Conservation (phyloP, 2,329 filamentous ascomycete species). For the Escovopsis sp. region DNA sequence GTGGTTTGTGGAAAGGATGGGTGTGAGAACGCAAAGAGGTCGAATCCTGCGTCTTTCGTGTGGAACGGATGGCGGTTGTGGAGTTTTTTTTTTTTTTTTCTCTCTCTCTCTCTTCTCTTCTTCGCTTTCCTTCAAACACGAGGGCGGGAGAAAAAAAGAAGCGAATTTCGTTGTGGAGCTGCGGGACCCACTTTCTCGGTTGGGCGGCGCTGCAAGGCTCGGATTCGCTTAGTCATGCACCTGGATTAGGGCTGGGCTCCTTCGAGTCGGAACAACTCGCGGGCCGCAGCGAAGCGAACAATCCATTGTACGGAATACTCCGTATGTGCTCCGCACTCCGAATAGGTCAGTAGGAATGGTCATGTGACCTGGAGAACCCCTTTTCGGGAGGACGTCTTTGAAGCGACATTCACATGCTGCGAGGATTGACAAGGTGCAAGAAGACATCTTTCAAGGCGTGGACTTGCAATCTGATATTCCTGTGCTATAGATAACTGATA, state of each 20-base stretch:
- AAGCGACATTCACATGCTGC: too few species aligned
- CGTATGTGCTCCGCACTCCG: too few species aligned
- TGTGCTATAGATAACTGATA: too few species aligned
- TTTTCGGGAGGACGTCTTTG: too few species aligned
- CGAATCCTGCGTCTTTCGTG: slow-evolving; percentile 62
- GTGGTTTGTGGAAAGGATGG: slow-evolving; percentile 8
- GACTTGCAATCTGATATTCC: too few species aligned
- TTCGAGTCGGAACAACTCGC: slow-evolving; percentile 8
- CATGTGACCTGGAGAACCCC: slow-evolving; percentile 1
- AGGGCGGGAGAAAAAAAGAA: neutral
- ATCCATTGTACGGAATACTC: too few species aligned
- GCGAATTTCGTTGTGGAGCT: slow-evolving; percentile 3
- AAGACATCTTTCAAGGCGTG: too few species aligned
- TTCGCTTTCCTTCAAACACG: slow-evolving; percentile 5
- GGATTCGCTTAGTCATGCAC: slow-evolving; percentile 7
- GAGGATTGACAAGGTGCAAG: too few species aligned
- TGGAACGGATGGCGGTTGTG: slow-evolving; percentile 6
- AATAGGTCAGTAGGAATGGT: neutral
- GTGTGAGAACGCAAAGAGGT: slow-evolving; percentile 45
- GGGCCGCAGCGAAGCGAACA: neutral
- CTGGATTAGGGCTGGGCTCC: slow-evolving; percentile 18
- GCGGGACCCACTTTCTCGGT: slow-evolving; percentile 11
- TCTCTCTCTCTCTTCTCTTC: neutral
- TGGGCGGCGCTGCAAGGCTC: neutral
- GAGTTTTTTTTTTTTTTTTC: neutral